These are phyloP conservation scores for Colletotrichum salicis DNA, from an alignment of 2,329 filamentous ascomycete species.

Conservation along the genomic window DNA sequence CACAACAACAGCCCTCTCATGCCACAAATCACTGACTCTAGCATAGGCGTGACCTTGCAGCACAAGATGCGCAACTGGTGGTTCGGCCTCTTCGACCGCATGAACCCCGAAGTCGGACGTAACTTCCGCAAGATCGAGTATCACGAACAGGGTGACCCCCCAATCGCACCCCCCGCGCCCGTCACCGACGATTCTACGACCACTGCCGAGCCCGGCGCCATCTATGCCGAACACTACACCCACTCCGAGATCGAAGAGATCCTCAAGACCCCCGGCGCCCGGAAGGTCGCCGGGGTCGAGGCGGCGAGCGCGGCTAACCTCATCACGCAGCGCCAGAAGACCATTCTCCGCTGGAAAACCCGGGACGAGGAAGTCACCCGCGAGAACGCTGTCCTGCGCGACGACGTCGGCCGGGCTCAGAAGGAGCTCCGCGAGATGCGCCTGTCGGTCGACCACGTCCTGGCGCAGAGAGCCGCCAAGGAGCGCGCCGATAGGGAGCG, in stretches of 20 bases:
- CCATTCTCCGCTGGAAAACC: slow-evolving; percentile 22
- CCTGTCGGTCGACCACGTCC: slow-evolving; percentile 34
- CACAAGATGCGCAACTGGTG: slow-evolving; percentile 35
- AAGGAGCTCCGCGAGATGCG: slow-evolving; percentile 31
- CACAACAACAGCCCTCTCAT: neutral
- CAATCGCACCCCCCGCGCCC: slow-evolving; percentile 19
- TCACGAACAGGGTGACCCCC: slow-evolving; percentile 15
- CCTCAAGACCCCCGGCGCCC: slow-evolving; percentile 37
- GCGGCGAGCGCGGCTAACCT: slow-evolving; percentile 31
- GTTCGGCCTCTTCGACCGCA: slow-evolving; percentile 35
- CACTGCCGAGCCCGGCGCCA: neutral
- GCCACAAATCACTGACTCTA: neutral
- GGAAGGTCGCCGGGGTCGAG: slow-evolving; percentile 38
- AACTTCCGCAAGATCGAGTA: slow-evolving; percentile 30
- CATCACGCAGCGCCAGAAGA: slow-evolving; percentile 37
- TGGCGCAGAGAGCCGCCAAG: slow-evolving; percentile 17
- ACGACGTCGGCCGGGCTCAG: slow-evolving; percentile 11
- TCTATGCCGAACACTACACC: slow-evolving; percentile 11
- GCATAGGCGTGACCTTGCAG: slow-evolving; percentile 23
- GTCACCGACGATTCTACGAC: slow-evolving; percentile 10
- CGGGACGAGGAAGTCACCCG: slow-evolving; percentile 13
- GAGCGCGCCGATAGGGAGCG: slow-evolving; percentile 18
- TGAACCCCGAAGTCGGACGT: slow-evolving; percentile 32
- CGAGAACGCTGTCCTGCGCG: slow-evolving; percentile 24
- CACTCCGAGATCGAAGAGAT: slow-evolving; percentile 37